Base-by-base conservation (phyloP, 2,329 filamentous ascomycete species). In the Coleophoma cylindrospora region DNA sequence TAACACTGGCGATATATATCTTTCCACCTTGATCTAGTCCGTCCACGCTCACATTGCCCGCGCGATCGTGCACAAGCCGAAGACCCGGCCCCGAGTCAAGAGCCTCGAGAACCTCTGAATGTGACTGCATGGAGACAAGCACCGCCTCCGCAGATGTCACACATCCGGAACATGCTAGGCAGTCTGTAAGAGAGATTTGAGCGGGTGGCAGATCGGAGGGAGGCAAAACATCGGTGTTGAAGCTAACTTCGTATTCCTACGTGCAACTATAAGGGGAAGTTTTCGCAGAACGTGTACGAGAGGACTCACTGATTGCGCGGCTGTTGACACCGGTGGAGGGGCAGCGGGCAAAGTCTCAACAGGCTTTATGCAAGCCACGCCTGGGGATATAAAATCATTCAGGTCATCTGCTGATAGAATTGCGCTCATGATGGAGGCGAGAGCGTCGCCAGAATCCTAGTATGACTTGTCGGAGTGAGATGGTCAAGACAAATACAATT, bases 381-480 rank as follows among this genome's bases (percentile, higher is more conserved):
- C 91, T 13, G 94, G 94, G 50, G 89, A 94, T 67, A 99, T 99
- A 74, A 99, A 99, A 76, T 99, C 94, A 76, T 99, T 99, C 54
- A 99, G 78, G 68, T 96, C 91, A 74, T 99, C 92, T 64, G 87
- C 86, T 50, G 91, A 97, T 63, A 99, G 86, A 64, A 99, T 99
- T 55, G 94, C 94, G 67, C 91, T 96, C 94, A 99, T 99, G 55
- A 68, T 75, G 43, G 40, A 15, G 34, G 47, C 41, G 55, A 51
- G 50, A 41, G 55, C 59, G 58, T 51, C 53, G 48, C 54, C 27
- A 27, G 27, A 10, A 27, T 27, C 9, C 27, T 27, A 27, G 27
- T 27, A 7, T 27, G 27, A 5, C 9, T 27, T 5, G 2, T 27
- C 9, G 27, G 3, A 10, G 9, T 8, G 27, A 27, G 27, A 27